Conservation (phyloP, 441 rosid genomes). For the Dalechampia spathulata region DNA sequence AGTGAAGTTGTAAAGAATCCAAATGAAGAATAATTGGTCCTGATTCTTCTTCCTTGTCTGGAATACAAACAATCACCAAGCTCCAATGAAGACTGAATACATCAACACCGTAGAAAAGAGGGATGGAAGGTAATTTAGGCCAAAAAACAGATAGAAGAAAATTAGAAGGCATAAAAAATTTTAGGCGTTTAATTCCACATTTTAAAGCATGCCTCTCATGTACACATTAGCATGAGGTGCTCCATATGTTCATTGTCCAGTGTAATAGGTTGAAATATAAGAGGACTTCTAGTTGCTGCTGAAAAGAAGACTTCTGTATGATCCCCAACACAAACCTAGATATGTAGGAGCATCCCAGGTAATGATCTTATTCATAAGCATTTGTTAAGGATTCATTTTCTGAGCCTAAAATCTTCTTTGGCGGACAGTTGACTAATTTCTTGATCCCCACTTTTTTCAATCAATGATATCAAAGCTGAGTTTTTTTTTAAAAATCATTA, state of each 20-base stretch:
- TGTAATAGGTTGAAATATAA: too few relatives aligned
- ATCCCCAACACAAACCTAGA: too few relatives aligned
- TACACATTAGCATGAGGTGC: too few relatives aligned
- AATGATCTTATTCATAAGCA: background rate
- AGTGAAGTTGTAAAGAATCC: slow-evolving; percentile 81
- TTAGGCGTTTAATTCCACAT: background rate
- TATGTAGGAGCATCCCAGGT: background rate
- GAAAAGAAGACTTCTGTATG: too few relatives aligned
- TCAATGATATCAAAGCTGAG: too few relatives aligned
- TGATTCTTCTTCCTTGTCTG: slow-evolving; percentile 68
- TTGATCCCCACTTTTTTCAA: too few relatives aligned
- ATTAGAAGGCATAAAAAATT: background rate
- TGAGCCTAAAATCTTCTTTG: background rate
- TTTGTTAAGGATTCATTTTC: background rate
- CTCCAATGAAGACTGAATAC: slow-evolving; percentile 89
- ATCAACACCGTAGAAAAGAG: slow-evolving; percentile 19
- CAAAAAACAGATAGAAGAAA: slow-evolving; percentile 7
- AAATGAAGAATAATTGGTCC: slow-evolving; percentile 84
- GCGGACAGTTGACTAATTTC: background rate
- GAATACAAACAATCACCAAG: slow-evolving; percentile 84
- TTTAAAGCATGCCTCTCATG: too few relatives aligned
- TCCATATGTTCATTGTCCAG: too few relatives aligned
- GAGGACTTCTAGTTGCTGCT: too few relatives aligned
- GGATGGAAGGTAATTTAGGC: slow-evolving; percentile 13
- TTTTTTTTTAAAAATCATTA: too few relatives aligned